Percentiles rank a stretch among this genome's conserved stretches.
Evolutionary conservation across 768 basidiomycete genomes (phyloP).

Genomic region (Tricholoma sp.): DNA sequence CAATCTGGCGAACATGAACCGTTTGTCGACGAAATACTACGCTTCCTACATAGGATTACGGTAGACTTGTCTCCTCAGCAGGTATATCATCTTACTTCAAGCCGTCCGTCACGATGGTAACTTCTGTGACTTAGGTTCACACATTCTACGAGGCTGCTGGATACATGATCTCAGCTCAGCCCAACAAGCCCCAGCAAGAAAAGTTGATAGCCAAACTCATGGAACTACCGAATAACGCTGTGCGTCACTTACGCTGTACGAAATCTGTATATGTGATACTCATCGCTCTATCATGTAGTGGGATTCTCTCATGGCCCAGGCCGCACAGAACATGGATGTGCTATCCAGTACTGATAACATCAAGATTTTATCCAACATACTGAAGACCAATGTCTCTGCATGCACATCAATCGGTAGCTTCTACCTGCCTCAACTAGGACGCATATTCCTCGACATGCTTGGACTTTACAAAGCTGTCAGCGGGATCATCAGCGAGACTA

Average conservation of each 20-base stretch:
- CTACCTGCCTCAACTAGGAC: slow-evolving; percentile 92
- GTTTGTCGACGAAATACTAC: slow-evolving; percentile 95
- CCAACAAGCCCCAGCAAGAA: slow-evolving; percentile 96
- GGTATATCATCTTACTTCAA: slow-evolving; percentile 24
- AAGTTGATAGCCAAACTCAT: slow-evolving; percentile 91
- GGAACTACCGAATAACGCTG: slow-evolving; percentile 96
- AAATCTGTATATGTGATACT: background rate
- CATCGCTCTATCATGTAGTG: slow-evolving; percentile 49
- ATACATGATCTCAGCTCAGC: slow-evolving; percentile 98
- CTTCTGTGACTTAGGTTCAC: slow-evolving; percentile 54
- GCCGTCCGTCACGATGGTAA: background rate
- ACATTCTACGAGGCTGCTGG: slow-evolving; percentile 99
- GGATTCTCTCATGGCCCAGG: slow-evolving; percentile 96
- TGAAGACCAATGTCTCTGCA: slow-evolving; percentile 98
- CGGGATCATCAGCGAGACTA: slow-evolving; percentile 93
- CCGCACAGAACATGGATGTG: slow-evolving; percentile 88
- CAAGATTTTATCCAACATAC: slow-evolving; percentile 92
- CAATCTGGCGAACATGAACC: slow-evolving; percentile 96
- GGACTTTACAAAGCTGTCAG: slow-evolving; percentile 97
- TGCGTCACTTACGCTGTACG: slow-evolving; percentile 30
- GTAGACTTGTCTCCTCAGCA: slow-evolving; percentile 93
- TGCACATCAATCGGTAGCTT: slow-evolving; percentile 96
- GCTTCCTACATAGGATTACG: slow-evolving; percentile 88
- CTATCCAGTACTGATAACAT: slow-evolving; percentile 89
- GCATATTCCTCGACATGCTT: slow-evolving; percentile 96